A percentile compares a stretch with the other conserved stretches of the same genome.
Evolutionary conservation across 2,329 filamentous ascomycete species (phyloP).

Genomic region (Fusarium caatingaense): DNA sequence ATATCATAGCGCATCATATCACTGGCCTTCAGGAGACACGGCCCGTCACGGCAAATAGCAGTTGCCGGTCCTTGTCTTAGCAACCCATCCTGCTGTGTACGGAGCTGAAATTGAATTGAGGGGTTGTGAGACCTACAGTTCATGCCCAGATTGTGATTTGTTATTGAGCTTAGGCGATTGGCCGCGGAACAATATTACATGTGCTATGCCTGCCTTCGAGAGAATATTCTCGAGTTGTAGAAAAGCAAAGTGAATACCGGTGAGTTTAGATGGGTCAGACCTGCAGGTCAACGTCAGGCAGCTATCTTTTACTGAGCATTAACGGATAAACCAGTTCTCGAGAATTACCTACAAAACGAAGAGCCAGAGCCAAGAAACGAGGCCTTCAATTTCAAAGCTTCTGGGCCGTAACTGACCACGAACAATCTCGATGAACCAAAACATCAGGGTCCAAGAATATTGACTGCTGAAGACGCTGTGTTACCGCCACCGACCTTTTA

Average conservation of each 20-base stretch:
- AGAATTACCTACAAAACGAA: background rate
- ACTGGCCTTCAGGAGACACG: background rate
- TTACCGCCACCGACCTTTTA: slow-evolving; percentile 1
- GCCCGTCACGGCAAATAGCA: slow-evolving; percentile 12
- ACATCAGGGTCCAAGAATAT: slow-evolving; percentile 2
- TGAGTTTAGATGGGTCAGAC: background rate
- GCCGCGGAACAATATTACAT: background rate
- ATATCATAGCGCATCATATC: slow-evolving; percentile 1
- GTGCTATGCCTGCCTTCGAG: background rate
- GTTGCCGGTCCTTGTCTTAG: background rate
- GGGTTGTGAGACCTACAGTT: slow-evolving; percentile 27
- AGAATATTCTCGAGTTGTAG: background rate
- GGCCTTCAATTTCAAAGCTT: background rate
- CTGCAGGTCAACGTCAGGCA: background rate
- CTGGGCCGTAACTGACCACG: background rate
- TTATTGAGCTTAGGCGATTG: background rate
- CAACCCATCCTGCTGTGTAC: background rate
- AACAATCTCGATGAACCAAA: background rate
- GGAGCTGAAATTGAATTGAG: slow-evolving; percentile 12
- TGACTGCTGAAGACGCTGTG: background rate
- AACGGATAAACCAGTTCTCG: background rate
- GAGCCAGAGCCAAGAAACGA: background rate
- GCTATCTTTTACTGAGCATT: background rate
- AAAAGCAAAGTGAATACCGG: slow-evolving; percentile 8
- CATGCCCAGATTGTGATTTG: slow-evolving; percentile 4